Evolutionary conservation across 306 rosid species (phyloP), one percentile per base, ranked within the genome.

Genomic region (Cotoneaster glaucophyllus): DNA sequence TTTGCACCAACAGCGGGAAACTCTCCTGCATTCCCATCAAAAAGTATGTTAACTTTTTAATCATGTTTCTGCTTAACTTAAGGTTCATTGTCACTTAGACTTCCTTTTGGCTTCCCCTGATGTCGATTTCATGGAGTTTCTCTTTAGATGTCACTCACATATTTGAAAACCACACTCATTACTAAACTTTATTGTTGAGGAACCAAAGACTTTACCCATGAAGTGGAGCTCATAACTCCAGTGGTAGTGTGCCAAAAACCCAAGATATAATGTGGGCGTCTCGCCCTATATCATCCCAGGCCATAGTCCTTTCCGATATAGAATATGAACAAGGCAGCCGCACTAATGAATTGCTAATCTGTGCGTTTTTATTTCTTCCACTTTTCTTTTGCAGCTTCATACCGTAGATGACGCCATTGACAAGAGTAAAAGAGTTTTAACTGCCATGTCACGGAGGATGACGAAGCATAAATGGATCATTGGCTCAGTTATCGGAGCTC

Each of bases 1-100:
- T 90, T 82, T 92, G 83, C 97, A 92, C 71, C 90, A 86, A 81
- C 97, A 92, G 77, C 91, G 97, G 6, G 96, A 92, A 86, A 92
- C 96, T 78, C 96, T 92, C 65, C 83, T 92, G 68, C 86, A 77
- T 81, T 92, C 97, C 73, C 96, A 92, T 83, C 69, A 83, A 69
- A 92, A 85, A 79, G 97, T 92, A 86, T 5, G 77, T 26, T 75
- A 53, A 37, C 74, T 63, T 57, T 69, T 69, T 57, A 48, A 58
- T 61, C n/a, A 21, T 19, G n/a, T 63, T 74, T 73, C 62, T 61
- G 25, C 77, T 68, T 71, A 41, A 25, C 64, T 34, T 8, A 26
- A 45, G 72, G 54, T 74, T 73, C 67, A 41, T 19, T 19, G 19
- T 53, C 15, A 41, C 54, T 63, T 26, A 56, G 74, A 73, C 58